A percentile compares a stretch with the other conserved stretches of the same genome.
Evolutionary conservation across 2,329 filamentous ascomycete species (phyloP).

Genomic region (Microsporum ferrugineum): DNA sequence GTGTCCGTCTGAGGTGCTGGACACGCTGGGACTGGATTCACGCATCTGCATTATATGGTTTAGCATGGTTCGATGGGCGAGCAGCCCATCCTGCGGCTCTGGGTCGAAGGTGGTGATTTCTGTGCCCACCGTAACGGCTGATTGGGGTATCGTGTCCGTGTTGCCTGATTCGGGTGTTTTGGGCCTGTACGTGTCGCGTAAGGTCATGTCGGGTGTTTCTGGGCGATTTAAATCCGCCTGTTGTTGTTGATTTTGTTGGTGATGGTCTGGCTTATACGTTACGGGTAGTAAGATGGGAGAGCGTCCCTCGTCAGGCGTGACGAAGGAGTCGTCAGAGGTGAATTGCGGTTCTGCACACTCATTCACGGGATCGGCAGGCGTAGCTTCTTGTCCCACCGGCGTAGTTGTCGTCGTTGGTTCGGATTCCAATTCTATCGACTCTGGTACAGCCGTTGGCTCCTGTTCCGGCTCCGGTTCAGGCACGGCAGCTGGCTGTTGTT

Average conservation of each 20-base stretch:
- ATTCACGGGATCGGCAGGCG: not conserved
- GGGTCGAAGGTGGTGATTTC: slow-evolving; percentile 53
- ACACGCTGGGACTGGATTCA: slow-evolving; percentile 33
- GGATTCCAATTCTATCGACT: not conserved
- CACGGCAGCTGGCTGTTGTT: slow-evolving; percentile 7
- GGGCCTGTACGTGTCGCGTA: not conserved
- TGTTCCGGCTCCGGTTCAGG: slow-evolving; percentile 3
- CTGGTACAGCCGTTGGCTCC: not conserved
- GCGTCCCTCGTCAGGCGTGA: slow-evolving; percentile 14
- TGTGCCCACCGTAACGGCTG: slow-evolving; percentile 52
- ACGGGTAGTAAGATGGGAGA: slow-evolving; percentile 9
- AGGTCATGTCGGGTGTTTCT: not conserved
- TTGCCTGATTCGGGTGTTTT: slow-evolving; percentile 13
- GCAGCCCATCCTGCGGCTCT: slow-evolving; percentile 53
- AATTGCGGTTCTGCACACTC: not conserved
- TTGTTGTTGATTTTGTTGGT: not conserved
- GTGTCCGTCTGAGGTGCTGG: slow-evolving; percentile 28
- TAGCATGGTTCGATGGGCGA: slow-evolving; percentile 33
- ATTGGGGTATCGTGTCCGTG: slow-evolving; percentile 43
- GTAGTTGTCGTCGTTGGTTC: not conserved
- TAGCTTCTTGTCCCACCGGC: not conserved
- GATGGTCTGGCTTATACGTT: not conserved
- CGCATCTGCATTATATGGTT: slow-evolving; percentile 41
- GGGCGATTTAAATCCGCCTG: not conserved
- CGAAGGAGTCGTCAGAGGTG: slow-evolving; percentile 9